Base-by-base conservation (phyloP, 2,329 filamentous ascomycete species). In the Pyricularia pennisetigena region DNA sequence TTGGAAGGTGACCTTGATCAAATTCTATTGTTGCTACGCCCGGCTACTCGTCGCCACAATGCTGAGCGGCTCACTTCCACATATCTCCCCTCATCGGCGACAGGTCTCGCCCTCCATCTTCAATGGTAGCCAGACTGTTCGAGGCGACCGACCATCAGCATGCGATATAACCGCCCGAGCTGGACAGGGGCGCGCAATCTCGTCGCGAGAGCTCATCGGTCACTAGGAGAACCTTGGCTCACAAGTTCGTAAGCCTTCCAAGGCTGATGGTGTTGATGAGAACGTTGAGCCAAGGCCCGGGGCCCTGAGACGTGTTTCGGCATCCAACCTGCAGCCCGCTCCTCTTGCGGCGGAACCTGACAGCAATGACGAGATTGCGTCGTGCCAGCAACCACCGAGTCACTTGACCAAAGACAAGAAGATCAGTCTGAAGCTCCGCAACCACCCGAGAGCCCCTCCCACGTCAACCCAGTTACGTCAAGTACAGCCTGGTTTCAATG, bases 191-290 rank as follows among this genome's bases (percentile, higher is more conserved):
- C 59, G 59, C 26, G 24, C 59, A 10, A 28, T 28, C 14, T 62
- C 59, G 24, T 62, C 59, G 26, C 59, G 59, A 28, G 59, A 62
- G 59, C 59, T 62, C 59, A 62, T 62, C 20, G 72, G 70, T 29
- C 71, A 72, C 30, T 73, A 72, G 72, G 72, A 73, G 66, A 73
- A 71, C 69, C 68, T 70, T 68, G 64, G 64, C n/a, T 35, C 54
- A 29, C 29, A 57, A 71, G 71, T 66, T 32, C 62, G 16, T 28
- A 41, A 20, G 32, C 64, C 23, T 10, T 26, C 32, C 16, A 9
- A 26, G 6, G 12, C 14, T 49, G 28, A 65, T 32, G 24, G 30
- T 28, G 32, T 24, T 16, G 20, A 62, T n/a, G 64, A 65, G 59
- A 67, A 64, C 28, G 59, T 30, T 14, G 59, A 62, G 59, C 59